Evolutionary conservation across 257 asterid genomes (phyloP).

Genomic region (Cinchona pubescens): DNA sequence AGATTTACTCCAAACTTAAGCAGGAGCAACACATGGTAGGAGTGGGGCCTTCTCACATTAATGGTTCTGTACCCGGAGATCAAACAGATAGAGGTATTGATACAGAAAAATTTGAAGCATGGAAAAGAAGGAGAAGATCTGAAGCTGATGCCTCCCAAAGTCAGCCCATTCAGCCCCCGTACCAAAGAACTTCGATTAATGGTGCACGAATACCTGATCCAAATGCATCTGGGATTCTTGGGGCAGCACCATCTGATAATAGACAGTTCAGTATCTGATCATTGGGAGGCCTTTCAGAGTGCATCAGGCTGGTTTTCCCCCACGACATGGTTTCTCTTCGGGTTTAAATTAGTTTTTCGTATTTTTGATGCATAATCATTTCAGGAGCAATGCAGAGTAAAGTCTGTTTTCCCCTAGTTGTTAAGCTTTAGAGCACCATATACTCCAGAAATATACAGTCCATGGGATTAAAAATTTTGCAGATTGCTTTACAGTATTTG

Average conservation of each 20-base stretch:
- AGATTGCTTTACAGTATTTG: slow-evolving; percentile 20
- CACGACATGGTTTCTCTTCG: slow-evolving; percentile 64
- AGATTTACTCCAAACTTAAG: slow-evolving; percentile 79
- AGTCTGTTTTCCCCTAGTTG: slow-evolving; percentile 21
- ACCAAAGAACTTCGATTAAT: slow-evolving; percentile 54
- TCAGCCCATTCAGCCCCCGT: slow-evolving; percentile 57
- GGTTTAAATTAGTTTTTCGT: slow-evolving; percentile 47
- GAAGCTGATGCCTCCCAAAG: slow-evolving; percentile 61
- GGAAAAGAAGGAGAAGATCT: slow-evolving; percentile 92
- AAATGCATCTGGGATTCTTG: slow-evolving; percentile 77
- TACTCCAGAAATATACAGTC: slow-evolving; percentile 20
- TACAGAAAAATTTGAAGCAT: slow-evolving; percentile 83
- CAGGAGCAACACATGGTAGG: slow-evolving; percentile 66
- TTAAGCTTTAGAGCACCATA: slow-evolving; percentile 29
- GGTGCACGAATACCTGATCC: slow-evolving; percentile 64
- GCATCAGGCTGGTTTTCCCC: slow-evolving; percentile 52
- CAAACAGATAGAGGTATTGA: slow-evolving; percentile 70
- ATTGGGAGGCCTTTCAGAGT: slow-evolving; percentile 74
- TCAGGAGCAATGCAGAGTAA: slow-evolving; percentile 23
- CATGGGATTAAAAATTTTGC: slow-evolving; percentile 35
- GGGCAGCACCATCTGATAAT: slow-evolving; percentile 79
- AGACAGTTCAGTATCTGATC: slow-evolving; percentile 53
- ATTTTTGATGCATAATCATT: slow-evolving; percentile 10
- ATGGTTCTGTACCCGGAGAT: slow-evolving; percentile 51
- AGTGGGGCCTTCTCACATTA: slow-evolving; percentile 62